Conservation (phyloP, 2,329 filamentous ascomycete species). For the Pseudogymnoascus verrucosus region DNA sequence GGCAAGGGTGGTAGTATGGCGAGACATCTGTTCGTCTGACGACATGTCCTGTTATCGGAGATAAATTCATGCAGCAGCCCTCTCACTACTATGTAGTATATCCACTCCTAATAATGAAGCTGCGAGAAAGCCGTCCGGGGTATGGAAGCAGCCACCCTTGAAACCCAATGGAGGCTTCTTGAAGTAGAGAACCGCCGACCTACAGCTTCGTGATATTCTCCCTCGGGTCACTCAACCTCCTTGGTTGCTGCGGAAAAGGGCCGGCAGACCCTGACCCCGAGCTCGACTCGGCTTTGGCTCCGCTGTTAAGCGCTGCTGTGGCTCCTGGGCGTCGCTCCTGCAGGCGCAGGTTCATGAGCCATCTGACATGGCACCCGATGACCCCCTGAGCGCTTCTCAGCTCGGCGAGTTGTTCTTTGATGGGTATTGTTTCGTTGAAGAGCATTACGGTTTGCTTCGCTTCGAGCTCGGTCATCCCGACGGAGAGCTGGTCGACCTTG, state of each 20-base stretch:
- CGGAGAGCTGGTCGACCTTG: constrained; percentile 49
- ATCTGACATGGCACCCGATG: constrained; percentile 29
- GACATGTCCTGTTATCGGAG: background rate
- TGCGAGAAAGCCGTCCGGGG: background rate
- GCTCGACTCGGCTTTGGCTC: constrained; percentile 10
- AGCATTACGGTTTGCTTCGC: constrained; percentile 53
- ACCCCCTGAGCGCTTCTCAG: constrained; percentile 27
- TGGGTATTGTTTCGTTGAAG: constrained; percentile 52
- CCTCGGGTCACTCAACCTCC: constrained; percentile 21
- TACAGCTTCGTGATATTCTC: constrained; percentile 22
- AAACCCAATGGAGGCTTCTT: background rate
- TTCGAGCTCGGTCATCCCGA: constrained; percentile 50
- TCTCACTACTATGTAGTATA: background rate
- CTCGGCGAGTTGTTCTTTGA: constrained; percentile 56
- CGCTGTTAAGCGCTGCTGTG: constrained; percentile 11
- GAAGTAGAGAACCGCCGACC: background rate
- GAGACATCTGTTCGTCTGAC: background rate
- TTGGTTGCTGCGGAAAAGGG: constrained; percentile 8
- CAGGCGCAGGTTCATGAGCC: constrained; percentile 28
- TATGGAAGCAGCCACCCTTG: background rate
- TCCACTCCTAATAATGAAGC: background rate
- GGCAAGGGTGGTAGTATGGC: background rate
- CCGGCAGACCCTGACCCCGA: constrained; percentile 9
- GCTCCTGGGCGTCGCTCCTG: constrained; percentile 23
- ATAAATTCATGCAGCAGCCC: background rate